Evolutionary conservation across 2,329 filamentous ascomycete genomes (phyloP).

Genomic region (Cladosporium sp.): DNA sequence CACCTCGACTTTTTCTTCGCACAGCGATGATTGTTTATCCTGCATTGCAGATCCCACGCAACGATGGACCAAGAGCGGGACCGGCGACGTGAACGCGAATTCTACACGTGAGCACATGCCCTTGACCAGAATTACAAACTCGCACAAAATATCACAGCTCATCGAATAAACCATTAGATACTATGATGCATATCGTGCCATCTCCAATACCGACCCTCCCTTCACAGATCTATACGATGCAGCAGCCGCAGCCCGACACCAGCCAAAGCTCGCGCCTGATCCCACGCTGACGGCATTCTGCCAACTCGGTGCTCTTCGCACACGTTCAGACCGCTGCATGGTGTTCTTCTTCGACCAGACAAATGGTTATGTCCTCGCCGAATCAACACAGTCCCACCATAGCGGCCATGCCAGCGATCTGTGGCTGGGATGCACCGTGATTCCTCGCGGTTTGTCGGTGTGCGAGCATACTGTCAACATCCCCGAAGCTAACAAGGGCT

Average conservation of each 20-base stretch:
- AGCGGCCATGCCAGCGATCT: slow-evolving; percentile 20
- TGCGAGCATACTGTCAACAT: slow-evolving; percentile 29
- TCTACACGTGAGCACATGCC: slow-evolving; percentile 21
- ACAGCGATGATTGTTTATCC: too few species aligned
- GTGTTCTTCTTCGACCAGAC: slow-evolving; percentile 49
- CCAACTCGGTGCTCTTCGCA: slow-evolving; percentile 48
- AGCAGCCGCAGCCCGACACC: slow-evolving; percentile 22
- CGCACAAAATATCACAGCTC: too few species aligned
- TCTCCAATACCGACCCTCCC: slow-evolving; percentile 17
- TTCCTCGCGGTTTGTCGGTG: slow-evolving; percentile 26
- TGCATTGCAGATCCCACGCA: too few species aligned
- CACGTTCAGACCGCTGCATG: slow-evolving; percentile 46
- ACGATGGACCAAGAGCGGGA: slow-evolving; percentile 15
- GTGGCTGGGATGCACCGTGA: slow-evolving; percentile 26
- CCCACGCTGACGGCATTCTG: slow-evolving; percentile 43
- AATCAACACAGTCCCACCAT: slow-evolving; percentile 45
- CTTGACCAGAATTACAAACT: neutral
- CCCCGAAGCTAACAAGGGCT: slow-evolving; percentile 17
- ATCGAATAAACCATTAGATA: slow-evolving; percentile 16
- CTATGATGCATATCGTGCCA: slow-evolving; percentile 16
- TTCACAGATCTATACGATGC: slow-evolving; percentile 24
- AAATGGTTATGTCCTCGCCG: slow-evolving; percentile 50
- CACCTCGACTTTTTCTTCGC: too few species aligned
- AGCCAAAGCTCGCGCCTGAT: slow-evolving; percentile 34
- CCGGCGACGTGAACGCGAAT: slow-evolving; percentile 25